Conservation (phyloP, 345 rosid species). For the Conringia planisiliqua region DNA sequence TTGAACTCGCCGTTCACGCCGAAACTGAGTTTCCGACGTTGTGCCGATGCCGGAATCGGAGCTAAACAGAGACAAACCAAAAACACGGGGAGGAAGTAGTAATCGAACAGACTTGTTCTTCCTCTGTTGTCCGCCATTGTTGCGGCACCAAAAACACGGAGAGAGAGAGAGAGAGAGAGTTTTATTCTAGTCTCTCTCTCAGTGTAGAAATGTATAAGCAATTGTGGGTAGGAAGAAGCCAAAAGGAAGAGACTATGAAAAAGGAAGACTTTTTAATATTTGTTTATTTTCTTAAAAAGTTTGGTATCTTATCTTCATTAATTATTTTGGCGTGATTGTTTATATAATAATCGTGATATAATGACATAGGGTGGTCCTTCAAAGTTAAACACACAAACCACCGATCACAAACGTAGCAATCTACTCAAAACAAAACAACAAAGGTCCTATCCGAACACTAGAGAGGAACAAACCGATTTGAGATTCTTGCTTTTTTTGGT, state of each 20-base stretch:
- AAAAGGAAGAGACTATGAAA: neutral
- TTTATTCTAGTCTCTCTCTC: neutral
- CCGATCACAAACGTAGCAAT: neutral
- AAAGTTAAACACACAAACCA: neutral
- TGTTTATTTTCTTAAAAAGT: neutral
- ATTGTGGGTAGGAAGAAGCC: neutral
- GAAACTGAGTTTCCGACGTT: constrained; percentile 48
- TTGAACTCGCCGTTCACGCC: constrained; percentile 59
- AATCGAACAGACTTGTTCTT: neutral
- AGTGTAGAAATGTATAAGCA: neutral
- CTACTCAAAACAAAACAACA: neutral
- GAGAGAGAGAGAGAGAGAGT: too few species aligned
- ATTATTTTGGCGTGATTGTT: neutral
- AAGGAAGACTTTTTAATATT: neutral
- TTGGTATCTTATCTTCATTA: neutral
- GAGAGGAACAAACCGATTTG: neutral
- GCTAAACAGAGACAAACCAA: constrained; percentile 18
- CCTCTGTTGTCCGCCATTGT: constrained; percentile 24
- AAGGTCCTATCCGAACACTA: neutral
- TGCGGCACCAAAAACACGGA: neutral
- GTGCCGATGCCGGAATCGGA: constrained; percentile 19
- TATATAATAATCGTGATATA: neutral
- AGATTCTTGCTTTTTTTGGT: neutral
- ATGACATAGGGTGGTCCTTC: neutral
- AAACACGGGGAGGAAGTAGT: neutral